Base-by-base conservation (phyloP, 495 filamentous ascomycete species). In the Jackrogersella minutella region DNA sequence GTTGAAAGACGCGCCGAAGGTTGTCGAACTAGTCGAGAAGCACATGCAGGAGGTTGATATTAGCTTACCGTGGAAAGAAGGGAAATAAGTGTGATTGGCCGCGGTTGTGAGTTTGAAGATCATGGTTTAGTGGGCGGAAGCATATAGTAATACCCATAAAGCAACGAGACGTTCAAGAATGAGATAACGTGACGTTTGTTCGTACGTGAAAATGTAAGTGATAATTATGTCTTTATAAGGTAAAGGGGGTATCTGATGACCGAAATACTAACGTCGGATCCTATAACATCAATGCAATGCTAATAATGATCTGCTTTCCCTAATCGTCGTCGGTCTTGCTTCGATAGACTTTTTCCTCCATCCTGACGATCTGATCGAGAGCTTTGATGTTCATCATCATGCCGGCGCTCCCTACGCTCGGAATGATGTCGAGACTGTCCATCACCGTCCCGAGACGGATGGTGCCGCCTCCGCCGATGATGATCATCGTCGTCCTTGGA, bases 31-130 rank as follows among this genome's bases (percentile, higher is more conserved):
- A 65, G 74, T 77, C 3, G 77, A 72, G 70, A 72, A 59, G 65
- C 75, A 80, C 21, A 81, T 85, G 80, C 68, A 51, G 61, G 74
- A 74, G 50, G 82, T 85, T 9, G 69, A 69, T 26, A 77, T 84
- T 40, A 73, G 62, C 34, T 64, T 81, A 57, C 80, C 80, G n/a
- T 81, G 80, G 81, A 73, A 74, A 64, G 76, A 78, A 66, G 34
- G 62, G 14, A 31, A 54, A 24, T 47, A 57, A 44, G 44, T 17
- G 10, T 3, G 5, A 33, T 64, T 28, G 39, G 56, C 36, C 5
- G 28, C 10, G 24, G 34, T 24, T 14, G 26, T 2, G 10, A 50
- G 14, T 36, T 24, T 36, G 16, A 16, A 34, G 34, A 24, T 17
- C 40, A 11, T 37, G 22, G 11, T 9, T 6, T 30, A 14, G 34